Conservation (phyloP, 257 asterid species). For the Knoxia roxburghii region DNA sequence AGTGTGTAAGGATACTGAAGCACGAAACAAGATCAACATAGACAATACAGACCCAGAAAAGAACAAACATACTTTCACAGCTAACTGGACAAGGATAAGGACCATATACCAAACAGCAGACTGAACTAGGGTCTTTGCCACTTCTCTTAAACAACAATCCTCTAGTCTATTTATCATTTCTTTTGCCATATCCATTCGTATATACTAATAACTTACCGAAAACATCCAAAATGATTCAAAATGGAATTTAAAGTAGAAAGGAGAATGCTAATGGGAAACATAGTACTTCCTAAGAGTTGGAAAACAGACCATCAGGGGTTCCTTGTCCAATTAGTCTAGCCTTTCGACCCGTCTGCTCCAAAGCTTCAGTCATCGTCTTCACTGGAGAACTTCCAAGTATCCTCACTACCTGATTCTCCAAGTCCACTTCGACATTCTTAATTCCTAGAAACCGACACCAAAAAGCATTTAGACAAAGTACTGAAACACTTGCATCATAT, state of each 20-base stretch:
- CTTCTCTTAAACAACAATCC: too few relatives aligned
- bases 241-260: neutral
- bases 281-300: neutral
- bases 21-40: neutral
- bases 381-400: slow-evolving; percentile 81
- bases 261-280: neutral
- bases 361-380: slow-evolving; percentile 73
- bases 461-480: neutral
- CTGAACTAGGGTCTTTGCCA: too few relatives aligned
- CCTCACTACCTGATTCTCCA: slow-evolving; percentile 82
- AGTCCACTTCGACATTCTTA: slow-evolving; percentile 77
- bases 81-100: neutral
- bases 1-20: neutral
- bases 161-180: too few relatives aligned
- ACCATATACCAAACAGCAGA: neutral
- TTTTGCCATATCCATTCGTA: too few relatives aligned
- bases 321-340: slow-evolving; percentile 96
- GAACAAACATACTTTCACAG: neutral
- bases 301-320: slow-evolving; percentile 58
- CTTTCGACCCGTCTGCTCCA: slow-evolving; percentile 89
- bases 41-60: neutral
- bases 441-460: slow-evolving; percentile 43
- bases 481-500: neutral
- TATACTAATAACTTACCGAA: neutral
- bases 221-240: neutral